Conservation (phyloP, 2,329 filamentous ascomycete genomes). For the Diaporthe humulicola region DNA sequence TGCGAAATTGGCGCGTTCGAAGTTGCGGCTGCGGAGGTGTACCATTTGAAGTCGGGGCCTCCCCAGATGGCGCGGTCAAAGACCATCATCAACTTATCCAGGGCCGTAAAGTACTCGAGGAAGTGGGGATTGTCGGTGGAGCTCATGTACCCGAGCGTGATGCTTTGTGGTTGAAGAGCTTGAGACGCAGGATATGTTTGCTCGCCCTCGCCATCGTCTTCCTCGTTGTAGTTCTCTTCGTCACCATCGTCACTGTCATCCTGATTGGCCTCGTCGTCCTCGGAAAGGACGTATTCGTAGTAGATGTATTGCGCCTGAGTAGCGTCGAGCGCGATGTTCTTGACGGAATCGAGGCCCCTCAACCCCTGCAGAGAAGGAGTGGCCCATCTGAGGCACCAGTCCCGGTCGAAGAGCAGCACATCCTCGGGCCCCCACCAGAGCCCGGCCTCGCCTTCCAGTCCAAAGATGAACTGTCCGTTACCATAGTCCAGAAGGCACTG, state of each 20-base stretch:
- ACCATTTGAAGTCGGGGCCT: fast-evolving
- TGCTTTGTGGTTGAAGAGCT: not conserved
- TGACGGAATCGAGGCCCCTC: not conserved
- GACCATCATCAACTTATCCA: not conserved
- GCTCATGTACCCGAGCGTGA: not conserved
- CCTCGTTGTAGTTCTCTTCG: not conserved
- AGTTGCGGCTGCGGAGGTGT: fast-evolving
- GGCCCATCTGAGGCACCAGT: not conserved
- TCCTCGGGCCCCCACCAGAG: slow-evolving; percentile 13
- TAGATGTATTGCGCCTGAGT: not conserved
- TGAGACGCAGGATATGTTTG: no score
- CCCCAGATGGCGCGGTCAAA: not conserved
- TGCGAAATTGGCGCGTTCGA: not conserved
- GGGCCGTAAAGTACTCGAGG: not conserved
- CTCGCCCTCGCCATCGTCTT: not conserved
- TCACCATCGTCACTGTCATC: not conserved
- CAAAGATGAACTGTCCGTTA: not conserved
- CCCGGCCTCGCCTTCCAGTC: not conserved
- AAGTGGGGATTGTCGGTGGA: not conserved
- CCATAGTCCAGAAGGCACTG: not conserved
- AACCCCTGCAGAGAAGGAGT: not conserved
- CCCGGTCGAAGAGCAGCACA: not conserved
- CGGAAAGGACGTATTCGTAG: not conserved
- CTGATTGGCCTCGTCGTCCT: not conserved
- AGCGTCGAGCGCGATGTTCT: not conserved